Conservation (phyloP, 2,329 filamentous ascomycete genomes). For the Xylaria sp. region DNA sequence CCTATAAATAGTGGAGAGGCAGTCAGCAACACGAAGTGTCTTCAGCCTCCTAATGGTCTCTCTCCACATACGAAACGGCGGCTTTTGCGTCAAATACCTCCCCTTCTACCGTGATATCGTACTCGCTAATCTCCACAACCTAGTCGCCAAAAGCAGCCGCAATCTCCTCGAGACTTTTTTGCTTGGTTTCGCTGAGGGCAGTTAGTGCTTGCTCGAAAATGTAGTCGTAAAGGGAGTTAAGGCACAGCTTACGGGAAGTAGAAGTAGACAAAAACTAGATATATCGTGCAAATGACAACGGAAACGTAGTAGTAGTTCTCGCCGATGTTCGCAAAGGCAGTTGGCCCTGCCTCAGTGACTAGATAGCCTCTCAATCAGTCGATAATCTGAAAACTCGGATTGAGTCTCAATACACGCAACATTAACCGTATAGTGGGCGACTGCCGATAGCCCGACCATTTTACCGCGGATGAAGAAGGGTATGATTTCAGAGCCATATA, state of each 20-base stretch:
- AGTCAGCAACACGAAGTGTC: not conserved
- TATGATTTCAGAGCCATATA: slow-evolving; percentile 61
- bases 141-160: slow-evolving; percentile 55
- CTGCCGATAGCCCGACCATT: slow-evolving; percentile 60
- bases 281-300: slow-evolving; percentile 57
- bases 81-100: slow-evolving; percentile 1
- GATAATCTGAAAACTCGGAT: not conserved
- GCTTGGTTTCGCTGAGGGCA: slow-evolving; percentile 49
- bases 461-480: slow-evolving; percentile 59
- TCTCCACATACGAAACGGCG: not conserved
- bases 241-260: slow-evolving; percentile 53
- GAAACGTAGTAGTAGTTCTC: slow-evolving; percentile 68
- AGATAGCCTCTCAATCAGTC: not conserved
- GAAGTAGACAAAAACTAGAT: slow-evolving; percentile 57
- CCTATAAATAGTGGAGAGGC: not conserved
- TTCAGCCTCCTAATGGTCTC: not conserved
- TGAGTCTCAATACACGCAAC: slow-evolving; percentile 45
- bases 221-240: not conserved
- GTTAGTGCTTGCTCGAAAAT: not conserved
- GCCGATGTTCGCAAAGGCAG: slow-evolving; percentile 60
- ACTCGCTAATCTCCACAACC: slow-evolving; percentile 42
- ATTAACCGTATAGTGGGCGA: slow-evolving; percentile 61
- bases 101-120: slow-evolving; percentile 1
- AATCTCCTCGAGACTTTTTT: slow-evolving; percentile 55
- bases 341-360: slow-evolving; percentile 59